Conservation (phyloP, 192 early-diverging fungal species). For the Rhizoclosmatium globosum region DNA sequence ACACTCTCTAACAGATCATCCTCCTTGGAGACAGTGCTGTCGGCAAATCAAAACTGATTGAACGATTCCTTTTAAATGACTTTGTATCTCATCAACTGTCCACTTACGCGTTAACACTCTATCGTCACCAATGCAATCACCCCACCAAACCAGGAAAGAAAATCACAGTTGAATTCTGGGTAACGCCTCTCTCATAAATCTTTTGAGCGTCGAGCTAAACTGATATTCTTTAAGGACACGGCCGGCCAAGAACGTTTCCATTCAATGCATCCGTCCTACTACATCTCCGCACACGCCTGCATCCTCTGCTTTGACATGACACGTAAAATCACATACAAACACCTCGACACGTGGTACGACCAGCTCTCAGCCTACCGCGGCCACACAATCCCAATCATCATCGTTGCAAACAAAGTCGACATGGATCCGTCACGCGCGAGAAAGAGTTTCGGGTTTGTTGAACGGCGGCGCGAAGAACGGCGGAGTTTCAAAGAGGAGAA, state of each 20-base stretch:
- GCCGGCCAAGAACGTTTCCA: conserved; percentile 70
- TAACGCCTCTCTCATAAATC: neutral
- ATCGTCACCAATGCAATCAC: conserved; percentile 52
- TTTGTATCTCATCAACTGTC: conserved; percentile 63
- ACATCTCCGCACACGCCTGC: conserved; percentile 58
- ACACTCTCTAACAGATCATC: conserved; percentile 53
- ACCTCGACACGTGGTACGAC: conserved; percentile 67
- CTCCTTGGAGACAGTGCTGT: conserved; percentile 69
- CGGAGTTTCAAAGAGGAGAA: conserved; percentile 18
- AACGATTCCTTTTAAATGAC: conserved; percentile 62
- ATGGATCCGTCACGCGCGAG: conserved; percentile 60
- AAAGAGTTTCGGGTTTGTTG: conserved; percentile 62
- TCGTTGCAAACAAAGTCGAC: conserved; percentile 72
- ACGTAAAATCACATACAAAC: conserved; percentile 70
- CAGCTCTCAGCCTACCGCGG: conserved; percentile 53
- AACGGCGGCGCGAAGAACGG: conserved; percentile 45
- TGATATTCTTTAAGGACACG: conserved; percentile 50
- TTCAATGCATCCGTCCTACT: conserved; percentile 68
- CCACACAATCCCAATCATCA: conserved; percentile 56
- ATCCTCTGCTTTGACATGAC: conserved; percentile 67
- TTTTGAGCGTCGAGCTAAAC: neutral
- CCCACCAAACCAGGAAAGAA: conserved; percentile 38
- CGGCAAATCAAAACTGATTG: conserved; percentile 68
- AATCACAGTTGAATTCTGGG: conserved; percentile 59
- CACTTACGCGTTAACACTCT: conserved; percentile 66